phyloP scores from a whole-genome alignment of 805 yeast species.

The Schwanniomyces pseudopolymorphus region DNA sequence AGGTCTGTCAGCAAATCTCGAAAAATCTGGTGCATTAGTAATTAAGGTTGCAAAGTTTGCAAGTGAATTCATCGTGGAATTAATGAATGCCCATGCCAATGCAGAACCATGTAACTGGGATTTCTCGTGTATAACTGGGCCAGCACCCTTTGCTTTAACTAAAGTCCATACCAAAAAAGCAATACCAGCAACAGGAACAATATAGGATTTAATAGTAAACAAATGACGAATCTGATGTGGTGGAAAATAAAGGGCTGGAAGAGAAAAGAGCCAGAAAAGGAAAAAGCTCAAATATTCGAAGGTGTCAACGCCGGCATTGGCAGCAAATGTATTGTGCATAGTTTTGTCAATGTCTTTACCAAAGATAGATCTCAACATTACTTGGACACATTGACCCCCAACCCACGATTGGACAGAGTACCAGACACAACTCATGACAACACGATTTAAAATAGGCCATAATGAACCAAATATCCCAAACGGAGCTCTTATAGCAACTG shows the following conservation, averaged over 20 bases:
- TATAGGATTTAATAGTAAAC: conserved; percentile 19
- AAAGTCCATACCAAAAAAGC: conserved; percentile 29
- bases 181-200: conserved; percentile 24
- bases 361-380: conserved; percentile 16
- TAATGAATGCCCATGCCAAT: conserved; percentile 12
- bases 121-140: conserved; percentile 12
- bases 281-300: conserved; percentile 12
- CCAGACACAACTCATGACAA: conserved; percentile 36
- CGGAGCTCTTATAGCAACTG: conserved; percentile 33
- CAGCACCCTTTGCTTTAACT: conserved; percentile 24
- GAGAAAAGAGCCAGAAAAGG: conserved; percentile 10
- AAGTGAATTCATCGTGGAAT: conserved; percentile 10
- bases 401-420: conserved; percentile 38
- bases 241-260: conserved; percentile 22
- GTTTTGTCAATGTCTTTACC: conserved; percentile 1
- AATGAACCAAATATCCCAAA: conserved; percentile 35
- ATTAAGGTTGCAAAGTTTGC: conserved; percentile 11
- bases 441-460: conserved; percentile 33
- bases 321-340: conserved; percentile 11
- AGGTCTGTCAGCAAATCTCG: conserved; percentile 6
- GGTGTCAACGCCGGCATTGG: conserved; percentile 5
- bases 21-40: conserved; percentile 12
- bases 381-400: conserved; percentile 35
- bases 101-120: conserved; percentile 3
- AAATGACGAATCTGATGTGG: conserved; percentile 28